Conservation (phyloP, 2,329 filamentous ascomycete species). For the Penicillium concentricum region DNA sequence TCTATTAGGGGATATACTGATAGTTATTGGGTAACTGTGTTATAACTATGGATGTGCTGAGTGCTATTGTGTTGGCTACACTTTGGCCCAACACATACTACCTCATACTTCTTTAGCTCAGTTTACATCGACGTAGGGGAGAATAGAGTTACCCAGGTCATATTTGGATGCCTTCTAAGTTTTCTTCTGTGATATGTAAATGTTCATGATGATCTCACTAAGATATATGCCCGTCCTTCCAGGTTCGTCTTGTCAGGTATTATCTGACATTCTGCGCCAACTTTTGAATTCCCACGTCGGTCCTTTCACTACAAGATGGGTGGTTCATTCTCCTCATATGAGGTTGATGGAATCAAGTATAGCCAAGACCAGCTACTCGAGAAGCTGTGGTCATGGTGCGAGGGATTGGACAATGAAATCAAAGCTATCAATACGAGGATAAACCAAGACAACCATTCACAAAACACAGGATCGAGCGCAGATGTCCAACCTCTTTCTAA, state of each 20-base stretch:
- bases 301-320: background rate
- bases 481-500: too few species aligned
- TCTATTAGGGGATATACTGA: too few species aligned
- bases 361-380: background rate
- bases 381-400: background rate
- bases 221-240: background rate
- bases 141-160: background rate
- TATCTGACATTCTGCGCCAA: background rate
- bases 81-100: background rate
- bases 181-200: background rate
- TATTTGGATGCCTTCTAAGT: background rate
- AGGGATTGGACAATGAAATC: background rate
- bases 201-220: background rate
- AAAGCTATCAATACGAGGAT: background rate
- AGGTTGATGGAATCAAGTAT: accelerated
- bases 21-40: background rate
- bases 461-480: background rate
- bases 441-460: too few species aligned
- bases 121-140: background rate
- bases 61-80: background rate
- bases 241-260: background rate
- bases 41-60: background rate
- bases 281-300: background rate
- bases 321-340: background rate
- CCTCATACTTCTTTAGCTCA: background rate